These are phyloP conservation scores for Priceomyces fermenticarens DNA, from an alignment of 805 yeast genomes.

Conservation along the genomic window DNA sequence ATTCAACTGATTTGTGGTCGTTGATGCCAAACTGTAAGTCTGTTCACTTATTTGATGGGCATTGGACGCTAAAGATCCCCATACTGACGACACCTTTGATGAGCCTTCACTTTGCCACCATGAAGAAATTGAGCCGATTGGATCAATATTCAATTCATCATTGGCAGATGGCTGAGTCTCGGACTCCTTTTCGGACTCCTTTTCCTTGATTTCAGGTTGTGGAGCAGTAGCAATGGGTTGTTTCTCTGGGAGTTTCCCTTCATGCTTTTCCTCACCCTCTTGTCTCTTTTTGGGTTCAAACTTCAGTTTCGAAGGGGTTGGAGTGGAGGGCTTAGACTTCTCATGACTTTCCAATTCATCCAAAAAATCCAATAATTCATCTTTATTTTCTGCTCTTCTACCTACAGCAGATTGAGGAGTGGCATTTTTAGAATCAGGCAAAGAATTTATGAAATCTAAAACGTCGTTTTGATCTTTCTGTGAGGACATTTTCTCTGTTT, in stretches of 20 bases:
- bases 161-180: conserved; percentile 4
- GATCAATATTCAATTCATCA: conserved; percentile 43
- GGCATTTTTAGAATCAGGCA: conserved; percentile 56
- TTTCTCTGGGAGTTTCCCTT: conserved; percentile 4
- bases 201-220: conserved; percentile 14
- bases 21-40: conserved; percentile 49
- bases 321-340: conserved; percentile 22
- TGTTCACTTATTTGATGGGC: conserved; percentile 49
- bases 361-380: conserved; percentile 52
- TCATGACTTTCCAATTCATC: conserved; percentile 73
- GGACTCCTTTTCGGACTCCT: conserved; percentile 9
- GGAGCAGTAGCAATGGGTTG: conserved; percentile 9
- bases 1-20: conserved; percentile 38
- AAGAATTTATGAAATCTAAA: conserved; percentile 72
- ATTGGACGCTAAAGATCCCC: conserved; percentile 63
- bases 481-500: conserved; percentile 9
- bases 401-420: conserved; percentile 21
- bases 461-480: conserved; percentile 65
- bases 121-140: conserved; percentile 59
- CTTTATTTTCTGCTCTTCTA: conserved; percentile 38
- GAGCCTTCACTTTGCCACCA: conserved; percentile 80
- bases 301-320: conserved; percentile 18
- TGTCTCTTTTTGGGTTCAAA: conserved; percentile 32
- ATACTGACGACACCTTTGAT: conserved; percentile 57
- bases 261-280: conserved; percentile 14